Base-by-base conservation (phyloP, 2,329 filamentous ascomycete species). In the Chrysoporthe deuterocubensis region DNA sequence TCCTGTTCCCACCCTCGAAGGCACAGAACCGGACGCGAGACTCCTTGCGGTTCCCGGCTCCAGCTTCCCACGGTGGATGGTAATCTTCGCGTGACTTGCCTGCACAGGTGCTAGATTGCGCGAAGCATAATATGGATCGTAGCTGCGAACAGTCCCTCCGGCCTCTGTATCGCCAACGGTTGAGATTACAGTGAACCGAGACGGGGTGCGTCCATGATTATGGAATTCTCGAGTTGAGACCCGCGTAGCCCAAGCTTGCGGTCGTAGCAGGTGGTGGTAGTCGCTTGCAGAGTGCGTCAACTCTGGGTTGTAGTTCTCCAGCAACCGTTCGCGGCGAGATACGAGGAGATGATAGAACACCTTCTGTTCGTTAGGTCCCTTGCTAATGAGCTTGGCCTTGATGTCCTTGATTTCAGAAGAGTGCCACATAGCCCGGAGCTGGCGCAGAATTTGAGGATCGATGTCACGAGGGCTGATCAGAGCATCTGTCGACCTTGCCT, bases 391-490 rank as follows among this genome's bases (percentile, higher is more conserved):
- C 74, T 89, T 90, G 66, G 88, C 82, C 34, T 91, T 84, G 32
- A 98, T 80, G 21, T 90, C 85, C 40, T 91, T 87, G 72, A 95
- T 91, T 44, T 87, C 88, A 71, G 93, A 91, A 73, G 90, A 92
- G 80, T 98, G 94, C 94, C 94, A 98, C 74, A 98, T 85, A 2
- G 94, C 95, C 69, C 92, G 91, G 71, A 99, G 84, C 77, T 97
- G 95, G 54, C 94, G 88, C 61, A 98, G 80, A 40, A 97, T 87
- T 71, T 97, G 92, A 59, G 87, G 81, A 73, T 97, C 93, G 64
- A 98, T 89, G 21, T 94, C 91, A 11, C 88, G 84, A 44, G 83
- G 82, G 56, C 83, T 84, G 34, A 88, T 79, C 6, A 87, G 83
- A 1, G 88, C 83, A 46, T 87, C 87, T 74, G 85, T 82, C 26